A percentile compares a stretch with the other conserved stretches of the same genome.
phyloP scores from a whole-genome alignment of 1,284 basidiomycete species.

The Rhodotorula sp. region DNA sequence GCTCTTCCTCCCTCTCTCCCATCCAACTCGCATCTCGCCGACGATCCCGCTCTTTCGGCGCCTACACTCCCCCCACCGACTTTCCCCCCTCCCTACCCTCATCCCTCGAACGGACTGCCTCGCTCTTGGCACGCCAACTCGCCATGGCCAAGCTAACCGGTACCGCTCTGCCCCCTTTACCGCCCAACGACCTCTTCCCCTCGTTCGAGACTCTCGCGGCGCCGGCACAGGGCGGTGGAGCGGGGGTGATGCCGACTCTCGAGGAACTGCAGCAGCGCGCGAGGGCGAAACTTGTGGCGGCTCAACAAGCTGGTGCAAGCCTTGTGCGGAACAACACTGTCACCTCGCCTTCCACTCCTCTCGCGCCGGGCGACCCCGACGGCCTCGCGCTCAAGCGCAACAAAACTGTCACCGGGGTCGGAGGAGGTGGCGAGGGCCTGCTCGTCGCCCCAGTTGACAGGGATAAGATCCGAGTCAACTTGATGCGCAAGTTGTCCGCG shows the following conservation, averaged over 20 bases:
- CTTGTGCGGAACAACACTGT: slow-evolving; percentile 26
- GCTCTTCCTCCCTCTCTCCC: slow-evolving; percentile 5
- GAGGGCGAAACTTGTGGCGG: slow-evolving; percentile 18
- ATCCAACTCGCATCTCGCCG: neutral
- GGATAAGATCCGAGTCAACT: slow-evolving; percentile 23
- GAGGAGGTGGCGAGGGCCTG: neutral
- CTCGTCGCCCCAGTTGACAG: neutral
- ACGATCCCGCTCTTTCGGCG: slow-evolving; percentile 12
- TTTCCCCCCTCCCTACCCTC: neutral
- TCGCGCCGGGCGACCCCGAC: neutral
- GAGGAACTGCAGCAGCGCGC: slow-evolving; percentile 36
- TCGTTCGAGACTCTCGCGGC: slow-evolving; percentile 11
- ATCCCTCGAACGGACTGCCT: slow-evolving; percentile 39
- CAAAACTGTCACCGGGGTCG: slow-evolving; percentile 33
- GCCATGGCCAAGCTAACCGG: slow-evolving; percentile 44
- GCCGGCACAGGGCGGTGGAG: no score
- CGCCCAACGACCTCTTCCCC: slow-evolving; percentile 17
- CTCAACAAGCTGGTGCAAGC: neutral
- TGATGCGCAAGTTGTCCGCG: slow-evolving; percentile 44
- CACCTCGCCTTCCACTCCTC: neutral
- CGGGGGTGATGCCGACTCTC: slow-evolving; percentile 25
- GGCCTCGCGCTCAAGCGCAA: slow-evolving; percentile 8
- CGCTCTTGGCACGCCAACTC: slow-evolving; percentile 39
- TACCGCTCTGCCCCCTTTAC: slow-evolving; percentile 21
- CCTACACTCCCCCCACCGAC: neutral